A percentile compares a stretch with the other conserved stretches of the same genome.
phyloP scores from a whole-genome alignment of 192 early-diverging fungal species.

The Rhizophlyctis rosea region DNA sequence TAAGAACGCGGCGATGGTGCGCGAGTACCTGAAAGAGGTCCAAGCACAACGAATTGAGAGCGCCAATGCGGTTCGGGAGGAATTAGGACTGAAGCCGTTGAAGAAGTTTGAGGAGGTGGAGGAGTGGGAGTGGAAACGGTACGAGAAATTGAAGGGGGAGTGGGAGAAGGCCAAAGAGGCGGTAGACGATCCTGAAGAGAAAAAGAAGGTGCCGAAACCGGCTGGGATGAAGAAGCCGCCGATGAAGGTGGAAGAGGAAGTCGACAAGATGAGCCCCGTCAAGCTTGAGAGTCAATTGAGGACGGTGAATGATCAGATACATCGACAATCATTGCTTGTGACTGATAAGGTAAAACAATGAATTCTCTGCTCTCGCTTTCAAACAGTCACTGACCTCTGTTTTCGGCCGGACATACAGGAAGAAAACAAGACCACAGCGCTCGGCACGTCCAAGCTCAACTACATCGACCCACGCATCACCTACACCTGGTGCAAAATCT shows the following conservation, averaged over 20 bases:
- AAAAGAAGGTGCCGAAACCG: background rate
- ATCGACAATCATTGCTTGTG: conserved; percentile 66
- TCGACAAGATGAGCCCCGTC: conserved; percentile 49
- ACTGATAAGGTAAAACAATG: conserved; percentile 77
- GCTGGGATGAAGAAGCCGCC: background rate
- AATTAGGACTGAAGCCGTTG: too few species aligned
- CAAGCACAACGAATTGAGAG: too few species aligned
- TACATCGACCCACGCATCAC: conserved; percentile 98
- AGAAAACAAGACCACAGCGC: conserved; percentile 92
- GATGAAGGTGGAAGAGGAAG: conserved; percentile 12
- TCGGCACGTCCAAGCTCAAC: conserved; percentile 97
- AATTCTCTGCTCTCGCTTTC: background rate
- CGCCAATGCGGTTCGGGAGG: too few species aligned
- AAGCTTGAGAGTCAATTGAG: conserved; percentile 69
- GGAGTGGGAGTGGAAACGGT: too few species aligned
- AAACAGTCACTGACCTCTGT: background rate
- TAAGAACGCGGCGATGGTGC: too few species aligned
- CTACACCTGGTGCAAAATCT: conserved; percentile 86
- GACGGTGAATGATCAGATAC: conserved; percentile 70
- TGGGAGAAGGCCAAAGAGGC: conserved; percentile 19
- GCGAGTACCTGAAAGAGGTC: too few species aligned
- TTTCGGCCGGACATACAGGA: conserved; percentile 57
- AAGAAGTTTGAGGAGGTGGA: too few species aligned
- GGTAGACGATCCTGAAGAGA: background rate
- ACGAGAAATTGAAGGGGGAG: conserved; percentile 23